Conservation (phyloP, 176 grass and related monocot genomes). For the Olyra latifolia region DNA sequence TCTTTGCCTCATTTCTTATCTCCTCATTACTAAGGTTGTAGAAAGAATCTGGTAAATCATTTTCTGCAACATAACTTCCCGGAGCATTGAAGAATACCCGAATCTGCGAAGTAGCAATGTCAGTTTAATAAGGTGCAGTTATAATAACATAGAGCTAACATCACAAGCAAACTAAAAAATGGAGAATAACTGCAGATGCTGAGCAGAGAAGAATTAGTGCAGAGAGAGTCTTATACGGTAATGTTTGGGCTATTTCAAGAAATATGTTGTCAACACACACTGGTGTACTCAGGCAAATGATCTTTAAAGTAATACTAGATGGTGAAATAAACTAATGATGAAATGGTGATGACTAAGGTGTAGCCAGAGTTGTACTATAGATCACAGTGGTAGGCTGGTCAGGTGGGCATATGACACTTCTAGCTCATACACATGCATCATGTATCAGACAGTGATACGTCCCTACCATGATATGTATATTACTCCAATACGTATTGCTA, state of each 20-base stretch:
- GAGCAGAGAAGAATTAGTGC: neutral
- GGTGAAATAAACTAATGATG: neutral
- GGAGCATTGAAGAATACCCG: slow-evolving; percentile 68
- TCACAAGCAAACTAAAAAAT: neutral
- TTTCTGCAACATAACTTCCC: slow-evolving; percentile 56
- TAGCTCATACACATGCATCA: neutral
- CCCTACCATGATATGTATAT: neutral
- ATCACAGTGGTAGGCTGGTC: neutral
- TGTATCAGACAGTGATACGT: neutral
- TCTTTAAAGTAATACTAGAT: slow-evolving; percentile 8
- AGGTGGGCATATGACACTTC: neutral
- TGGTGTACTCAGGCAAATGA: neutral
- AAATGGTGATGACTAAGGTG: neutral
- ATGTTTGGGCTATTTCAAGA: neutral
- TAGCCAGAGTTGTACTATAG: neutral
- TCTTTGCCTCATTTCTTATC: slow-evolving; percentile 70
- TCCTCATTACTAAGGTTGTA: slow-evolving; percentile 65
- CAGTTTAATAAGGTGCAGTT: slow-evolving; percentile 21
- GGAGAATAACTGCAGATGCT: slow-evolving; percentile 5
- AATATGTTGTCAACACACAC: neutral
- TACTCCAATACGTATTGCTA: neutral
- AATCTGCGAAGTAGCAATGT: slow-evolving; percentile 48
- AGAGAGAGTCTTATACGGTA: neutral
- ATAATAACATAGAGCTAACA: neutral
- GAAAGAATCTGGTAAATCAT: slow-evolving; percentile 83